Evolutionary conservation across 306 rosid genomes (phyloP).

Genomic region (Fragaria vesca): DNA sequence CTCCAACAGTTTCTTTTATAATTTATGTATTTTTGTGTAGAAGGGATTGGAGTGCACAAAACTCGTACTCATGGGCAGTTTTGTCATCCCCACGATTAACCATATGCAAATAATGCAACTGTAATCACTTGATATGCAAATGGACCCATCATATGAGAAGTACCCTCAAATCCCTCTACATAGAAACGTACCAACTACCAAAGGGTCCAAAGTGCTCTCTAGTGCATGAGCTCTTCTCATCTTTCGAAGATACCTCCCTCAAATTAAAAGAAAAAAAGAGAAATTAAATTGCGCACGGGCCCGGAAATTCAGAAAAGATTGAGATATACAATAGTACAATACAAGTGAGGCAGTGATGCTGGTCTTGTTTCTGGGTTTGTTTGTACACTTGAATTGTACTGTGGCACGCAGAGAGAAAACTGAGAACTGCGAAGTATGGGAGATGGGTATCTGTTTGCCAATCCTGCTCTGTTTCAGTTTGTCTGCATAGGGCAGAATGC

Average conservation of each 20-base stretch:
- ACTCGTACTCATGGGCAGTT: no score
- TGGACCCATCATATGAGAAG: neutral
- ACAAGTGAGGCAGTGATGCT: neutral
- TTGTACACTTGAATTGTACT: neutral
- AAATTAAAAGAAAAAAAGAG: neutral
- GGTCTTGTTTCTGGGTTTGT: slow-evolving; percentile 11
- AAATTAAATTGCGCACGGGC: neutral
- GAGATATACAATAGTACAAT: neutral
- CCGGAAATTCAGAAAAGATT: neutral
- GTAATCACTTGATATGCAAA: neutral
- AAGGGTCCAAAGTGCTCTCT: neutral
- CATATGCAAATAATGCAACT: neutral
- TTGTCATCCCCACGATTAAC: neutral
- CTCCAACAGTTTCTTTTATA: no score
- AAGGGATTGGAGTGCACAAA: no score
- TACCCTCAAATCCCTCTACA: neutral
- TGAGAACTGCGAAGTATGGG: neutral
- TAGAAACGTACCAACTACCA: neutral
- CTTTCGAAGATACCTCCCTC: neutral
- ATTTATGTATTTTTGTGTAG: no score
- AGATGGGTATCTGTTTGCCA: neutral
- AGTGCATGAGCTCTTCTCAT: neutral
- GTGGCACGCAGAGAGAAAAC: neutral
- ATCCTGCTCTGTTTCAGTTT: neutral
- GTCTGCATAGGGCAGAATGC: neutral